A percentile compares a stretch with the other conserved stretches of the same genome.
phyloP scores from a whole-genome alignment of 164 flowering plant species.

The Magnolia officinalis region DNA sequence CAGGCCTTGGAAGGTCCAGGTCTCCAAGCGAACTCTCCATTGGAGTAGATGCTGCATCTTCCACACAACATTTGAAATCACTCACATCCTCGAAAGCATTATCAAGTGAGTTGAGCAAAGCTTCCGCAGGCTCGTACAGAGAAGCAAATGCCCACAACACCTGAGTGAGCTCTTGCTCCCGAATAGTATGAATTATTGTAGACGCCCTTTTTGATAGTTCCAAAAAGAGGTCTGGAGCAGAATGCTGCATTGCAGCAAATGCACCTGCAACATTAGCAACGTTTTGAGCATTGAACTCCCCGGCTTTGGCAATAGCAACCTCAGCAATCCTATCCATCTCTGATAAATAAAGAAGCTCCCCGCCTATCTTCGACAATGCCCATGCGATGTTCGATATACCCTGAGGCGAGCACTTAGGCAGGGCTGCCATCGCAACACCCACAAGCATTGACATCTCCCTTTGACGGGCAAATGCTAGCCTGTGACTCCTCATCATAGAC shows the following conservation, averaged over 20 bases:
- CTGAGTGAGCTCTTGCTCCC: conserved; percentile 85
- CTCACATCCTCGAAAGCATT: conserved; percentile 34
- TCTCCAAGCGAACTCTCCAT: conserved; percentile 6
- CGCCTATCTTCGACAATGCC: conserved; percentile 97
- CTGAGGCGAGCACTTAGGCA: conserved; percentile 92
- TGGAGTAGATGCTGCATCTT: conserved; percentile 10
- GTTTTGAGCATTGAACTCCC: conserved; percentile 90
- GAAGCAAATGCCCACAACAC: conserved; percentile 97
- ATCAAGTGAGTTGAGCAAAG: conserved; percentile 67
- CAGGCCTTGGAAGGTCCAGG: conserved; percentile 3
- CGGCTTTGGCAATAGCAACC: conserved; percentile 70
- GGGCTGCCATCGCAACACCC: conserved; percentile 73
- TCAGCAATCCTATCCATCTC: conserved; percentile 99
- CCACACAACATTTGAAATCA: conserved; percentile 35
- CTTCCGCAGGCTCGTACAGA: conserved; percentile 68
- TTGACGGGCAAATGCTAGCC: conserved; percentile 84
- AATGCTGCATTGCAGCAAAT: conserved; percentile 94
- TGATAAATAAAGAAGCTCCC: conserved; percentile 78
- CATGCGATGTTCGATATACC: conserved; percentile 89
- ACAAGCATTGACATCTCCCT: conserved; percentile 94
- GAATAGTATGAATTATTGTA: conserved; percentile 54
- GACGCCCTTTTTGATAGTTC: conserved; percentile 72
- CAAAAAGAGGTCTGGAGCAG: conserved; percentile 73
- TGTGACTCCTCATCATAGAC: conserved; percentile 54
- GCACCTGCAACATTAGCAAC: conserved; percentile 96